Base-by-base conservation (phyloP, 352 stramenopile genomes). In the Peronospora tabacina region DNA sequence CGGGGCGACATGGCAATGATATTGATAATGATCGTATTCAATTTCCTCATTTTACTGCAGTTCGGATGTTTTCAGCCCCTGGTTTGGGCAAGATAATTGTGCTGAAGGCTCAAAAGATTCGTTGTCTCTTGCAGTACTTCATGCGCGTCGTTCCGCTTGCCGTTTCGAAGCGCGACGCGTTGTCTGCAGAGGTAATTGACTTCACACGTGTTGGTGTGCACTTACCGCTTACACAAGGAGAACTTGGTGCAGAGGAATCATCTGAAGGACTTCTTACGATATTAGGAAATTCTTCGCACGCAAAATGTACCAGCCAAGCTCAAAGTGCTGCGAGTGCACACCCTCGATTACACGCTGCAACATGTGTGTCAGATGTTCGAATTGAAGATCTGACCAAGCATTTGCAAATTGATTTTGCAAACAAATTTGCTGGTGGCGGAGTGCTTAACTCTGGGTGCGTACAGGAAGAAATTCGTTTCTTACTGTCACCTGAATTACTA, bases 391-490 rank as follows among this genome's bases (percentile, higher is more conserved):
- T 85, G 17, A 47, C 71, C 15, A 37, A 55, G 2, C 76, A 87
- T 53, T 42, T 92, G 19, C 81, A 92, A 47, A 75, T 90, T 33
- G 76, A 90, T 52, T 92, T 92, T 52, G 81, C 81, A 8, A 92
- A 92, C 63, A 82, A 83, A 38, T 92, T 74, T 43, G 68, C 79
- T 2, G 81, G 81, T 15, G 81, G 81, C 19, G 81, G 78, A 12
- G 81, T 90, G n/a, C 64, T 92, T 16, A 74, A 69, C 24, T 65
- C 58, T 28, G 79, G 81, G 0, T 87, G 75, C 17, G 81, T 92
- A 3, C 81, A 92, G 41, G 81, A 92, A 58, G 81, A 92, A 66
- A 92, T 92, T 40, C 81, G 79, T 2, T 92, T 92, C 16, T 26
- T 86, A 20, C 46, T 90, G 7, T 87, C 76, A 11, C 81, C 81